Evolutionary conservation across 805 yeast species (phyloP).

Genomic region (Yamadazyma endophytica): DNA sequence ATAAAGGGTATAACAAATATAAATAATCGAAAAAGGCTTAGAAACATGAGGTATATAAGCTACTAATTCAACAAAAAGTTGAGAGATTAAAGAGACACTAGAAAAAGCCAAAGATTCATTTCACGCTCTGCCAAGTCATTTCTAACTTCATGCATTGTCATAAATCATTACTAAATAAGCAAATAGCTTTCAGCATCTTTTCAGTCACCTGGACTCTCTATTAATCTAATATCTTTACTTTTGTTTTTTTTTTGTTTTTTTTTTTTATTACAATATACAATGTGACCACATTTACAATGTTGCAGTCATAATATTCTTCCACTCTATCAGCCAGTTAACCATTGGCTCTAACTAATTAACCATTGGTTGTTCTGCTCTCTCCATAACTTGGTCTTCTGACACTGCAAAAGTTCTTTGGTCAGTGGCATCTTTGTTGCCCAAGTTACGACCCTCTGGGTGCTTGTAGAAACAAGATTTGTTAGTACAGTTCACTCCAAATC

Average conservation of each 20-base stretch:
- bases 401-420: constrained; percentile 72
- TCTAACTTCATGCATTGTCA: too few species aligned
- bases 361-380: constrained; percentile 42
- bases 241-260: constrained; percentile 11
- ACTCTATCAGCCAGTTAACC: background rate
- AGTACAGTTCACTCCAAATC: constrained; percentile 71
- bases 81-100: too few species aligned
- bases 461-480: constrained; percentile 67
- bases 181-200: too few species aligned
- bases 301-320: constrained; percentile 2
- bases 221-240: constrained; percentile 2
- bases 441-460: constrained; percentile 76
- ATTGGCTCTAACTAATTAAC: background rate
- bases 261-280: constrained; percentile 10
- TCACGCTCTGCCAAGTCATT: too few species aligned
- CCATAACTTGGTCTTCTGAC: constrained; percentile 69
- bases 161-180: too few species aligned
- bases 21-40: too few species aligned
- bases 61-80: too few species aligned
- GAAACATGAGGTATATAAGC: too few species aligned
- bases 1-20: too few species aligned
- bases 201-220: background rate
- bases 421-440: constrained; percentile 36
- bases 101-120: too few species aligned
- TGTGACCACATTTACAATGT: background rate